Percentiles rank a stretch among this genome's conserved stretches.
Evolutionary conservation across 2,329 filamentous ascomycete genomes (phyloP).

Genomic region (Coniella vitis): DNA sequence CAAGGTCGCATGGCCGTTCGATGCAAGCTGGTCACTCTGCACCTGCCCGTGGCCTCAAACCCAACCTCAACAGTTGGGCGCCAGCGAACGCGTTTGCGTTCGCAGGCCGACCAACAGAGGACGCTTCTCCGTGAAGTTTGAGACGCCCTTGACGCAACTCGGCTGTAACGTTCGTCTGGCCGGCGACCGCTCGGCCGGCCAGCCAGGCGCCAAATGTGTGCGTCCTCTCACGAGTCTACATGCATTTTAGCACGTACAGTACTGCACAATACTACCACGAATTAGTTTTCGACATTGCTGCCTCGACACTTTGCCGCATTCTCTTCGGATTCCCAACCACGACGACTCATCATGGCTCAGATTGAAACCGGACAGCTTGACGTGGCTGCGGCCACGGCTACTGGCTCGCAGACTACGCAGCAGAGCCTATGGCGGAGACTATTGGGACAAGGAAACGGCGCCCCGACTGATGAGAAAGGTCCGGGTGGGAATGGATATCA

Average conservation of each 20-base stretch:
- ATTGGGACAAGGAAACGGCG: constrained; percentile 20
- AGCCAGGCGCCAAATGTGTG: constrained; percentile 4
- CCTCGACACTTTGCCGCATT: not conserved
- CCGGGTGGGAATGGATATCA: constrained; percentile 21
- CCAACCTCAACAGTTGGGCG: constrained; percentile 7
- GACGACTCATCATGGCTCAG: constrained; percentile 23
- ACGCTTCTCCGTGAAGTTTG: not conserved
- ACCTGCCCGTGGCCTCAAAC: constrained; percentile 10
- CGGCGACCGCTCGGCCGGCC: constrained; percentile 14
- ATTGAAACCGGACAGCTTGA: constrained; percentile 16
- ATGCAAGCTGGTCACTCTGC: constrained; percentile 10
- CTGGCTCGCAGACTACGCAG: constrained; percentile 16
- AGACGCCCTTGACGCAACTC: constrained; percentile 10
- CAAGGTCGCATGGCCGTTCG: constrained; percentile 9
- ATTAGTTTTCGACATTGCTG: not conserved
- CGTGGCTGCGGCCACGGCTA: constrained; percentile 16
- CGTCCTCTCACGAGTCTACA: not conserved
- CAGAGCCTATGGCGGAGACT: constrained; percentile 23
- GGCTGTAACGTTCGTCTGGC: constrained; percentile 8
- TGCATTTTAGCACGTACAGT: constrained; percentile 2
- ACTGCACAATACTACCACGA: not conserved
- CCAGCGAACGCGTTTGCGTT: no score
- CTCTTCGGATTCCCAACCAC: not conserved
- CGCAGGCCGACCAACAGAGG: not conserved
- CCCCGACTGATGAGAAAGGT: constrained; percentile 20